Base-by-base conservation (phyloP, 2,329 filamentous ascomycete genomes). In the Emmonsiellopsis sp. region DNA sequence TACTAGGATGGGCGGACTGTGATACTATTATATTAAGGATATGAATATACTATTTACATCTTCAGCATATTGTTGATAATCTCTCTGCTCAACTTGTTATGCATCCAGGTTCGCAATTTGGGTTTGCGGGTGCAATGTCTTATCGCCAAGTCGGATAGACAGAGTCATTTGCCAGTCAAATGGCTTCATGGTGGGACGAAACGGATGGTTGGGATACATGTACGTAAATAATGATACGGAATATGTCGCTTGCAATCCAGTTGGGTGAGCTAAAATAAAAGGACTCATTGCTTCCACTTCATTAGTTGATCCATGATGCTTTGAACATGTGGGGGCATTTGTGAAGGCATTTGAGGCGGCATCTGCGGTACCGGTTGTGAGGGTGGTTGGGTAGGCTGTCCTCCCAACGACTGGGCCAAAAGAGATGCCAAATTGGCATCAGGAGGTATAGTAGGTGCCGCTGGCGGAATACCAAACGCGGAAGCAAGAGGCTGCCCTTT, bases 241-340 rank as follows among this genome's bases (percentile, higher is more conserved):
- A 14, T 34, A 10, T 33, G 3, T 46, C 32, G 1, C 32, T 32
- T n/a, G 10, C n/a, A 11, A 14, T 47, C 11, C n/a, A 37, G 13
- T 13, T 9, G 5, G 10, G 14, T 21, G 6, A 6, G 14, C 6
- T 3, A 47, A 17, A 5, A n/a, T 1, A 6, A 5, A 37, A 6
- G 17, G 21, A 37, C 36, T 71, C 65, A 74, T 64, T 71, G 71
- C 61, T 72, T 73, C 68, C 71, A 75, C 61, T 72, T 72, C 39
- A 69, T 64, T 54, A 76, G 57, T 53, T 76, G 74, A 53, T 74
- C 71, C 66, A 76, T 72, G 48, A 77, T 69, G 54, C 74, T 74
- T 58, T 76, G 74, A 37, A 76, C 68, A 58, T 75, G 72, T 45
- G 68, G 61, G 44, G 60, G 53, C 5, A 55, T 37, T 50, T 60